phyloP scores from a whole-genome alignment of 228 moss, liverwort and hornwort genomes.

The Sphagnum magellanicum region DNA sequence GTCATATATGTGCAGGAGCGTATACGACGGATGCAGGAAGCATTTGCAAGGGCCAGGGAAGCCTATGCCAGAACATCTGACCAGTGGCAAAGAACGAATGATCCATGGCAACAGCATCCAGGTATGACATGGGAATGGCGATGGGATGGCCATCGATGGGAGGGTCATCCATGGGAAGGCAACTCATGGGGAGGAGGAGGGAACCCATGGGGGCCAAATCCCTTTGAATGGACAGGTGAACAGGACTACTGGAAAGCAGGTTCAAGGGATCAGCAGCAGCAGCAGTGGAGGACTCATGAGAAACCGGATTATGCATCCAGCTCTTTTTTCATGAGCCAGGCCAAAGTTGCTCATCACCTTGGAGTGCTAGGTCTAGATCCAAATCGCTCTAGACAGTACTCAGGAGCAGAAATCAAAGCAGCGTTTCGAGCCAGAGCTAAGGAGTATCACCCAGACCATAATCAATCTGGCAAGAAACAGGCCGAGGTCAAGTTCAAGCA shows the following conservation, averaged over 20 bases:
- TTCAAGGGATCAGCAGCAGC: slow-evolving; percentile 3
- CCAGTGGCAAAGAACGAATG: slow-evolving; percentile 7
- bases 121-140: slow-evolving; percentile 95
- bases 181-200: no score
- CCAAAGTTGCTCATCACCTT: slow-evolving; percentile 59
- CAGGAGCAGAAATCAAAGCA: slow-evolving; percentile 78
- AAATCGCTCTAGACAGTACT: slow-evolving; percentile 45
- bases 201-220: no score
- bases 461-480: slow-evolving; percentile 49
- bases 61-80: slow-evolving; percentile 37
- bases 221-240: slow-evolving; percentile 71
- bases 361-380: slow-evolving; percentile 67
- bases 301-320: slow-evolving; percentile 32
- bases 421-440: slow-evolving; percentile 78
- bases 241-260: slow-evolving; percentile 29
- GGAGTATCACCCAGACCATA: slow-evolving; percentile 85
- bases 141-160: slow-evolving; percentile 76
- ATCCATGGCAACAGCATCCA: slow-evolving; percentile 84
- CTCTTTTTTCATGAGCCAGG: slow-evolving; percentile 42
- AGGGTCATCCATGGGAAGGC: not conserved
- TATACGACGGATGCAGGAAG: slow-evolving; percentile 73
- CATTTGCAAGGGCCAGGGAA: slow-evolving; percentile 60
- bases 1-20: slow-evolving; percentile 47
- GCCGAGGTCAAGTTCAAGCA: slow-evolving; percentile 79
- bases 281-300: slow-evolving; percentile 29